Evolutionary conservation across 2,329 filamentous ascomycete species (phyloP), one percentile per base, ranked within the genome.

Genomic region (Aspergillus sp.): DNA sequence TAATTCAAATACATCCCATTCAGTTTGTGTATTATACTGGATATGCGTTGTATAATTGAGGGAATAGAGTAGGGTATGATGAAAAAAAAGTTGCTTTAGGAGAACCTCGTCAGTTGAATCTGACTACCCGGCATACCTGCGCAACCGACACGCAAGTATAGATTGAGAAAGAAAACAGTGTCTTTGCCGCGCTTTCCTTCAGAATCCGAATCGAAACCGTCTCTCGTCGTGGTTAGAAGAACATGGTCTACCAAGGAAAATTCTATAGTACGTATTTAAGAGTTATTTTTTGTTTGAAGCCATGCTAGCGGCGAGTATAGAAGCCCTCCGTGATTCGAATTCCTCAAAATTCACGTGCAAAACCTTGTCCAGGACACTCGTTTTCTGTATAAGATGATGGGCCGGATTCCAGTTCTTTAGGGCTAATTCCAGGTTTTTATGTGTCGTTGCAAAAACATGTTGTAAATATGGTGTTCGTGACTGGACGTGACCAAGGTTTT

Each of bases 401-500:
- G 19, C 30, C 15, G 49, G 42, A 41, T 71, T 60, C 72, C 70
- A 74, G 8, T 34, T 42, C 19, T 65, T 51, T 19, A 73, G 61
- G 3, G 63, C 59, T 4, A 34, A 42, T 37, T 59, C 57, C 24
- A 78, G 60, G 34, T 61, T 58, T 20, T 65, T 54, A 61, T 73
- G 53, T 20, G 72, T 68, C 40, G 56, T 47, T 5, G 64, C 61
- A 45, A 84, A 77, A 0, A 77, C 80, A 12, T 56, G 59, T 58
- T 81, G 76, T 15, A 86, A 64, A 57, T 85, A 79, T 57, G 77
- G 77, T 59, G 83, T 81, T 13, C 75, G 75, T 54, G 76, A 71
- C 45, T 73, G 77, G 53, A 77, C 77, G 44, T 73, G 71, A 34
- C 85, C 85, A 1, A 87, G 75, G 64, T 88, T 82, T 66, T 85